Evolutionary conservation across 1,284 basidiomycete species (phyloP).

Genomic region (Tylopilus orsonianus): DNA sequence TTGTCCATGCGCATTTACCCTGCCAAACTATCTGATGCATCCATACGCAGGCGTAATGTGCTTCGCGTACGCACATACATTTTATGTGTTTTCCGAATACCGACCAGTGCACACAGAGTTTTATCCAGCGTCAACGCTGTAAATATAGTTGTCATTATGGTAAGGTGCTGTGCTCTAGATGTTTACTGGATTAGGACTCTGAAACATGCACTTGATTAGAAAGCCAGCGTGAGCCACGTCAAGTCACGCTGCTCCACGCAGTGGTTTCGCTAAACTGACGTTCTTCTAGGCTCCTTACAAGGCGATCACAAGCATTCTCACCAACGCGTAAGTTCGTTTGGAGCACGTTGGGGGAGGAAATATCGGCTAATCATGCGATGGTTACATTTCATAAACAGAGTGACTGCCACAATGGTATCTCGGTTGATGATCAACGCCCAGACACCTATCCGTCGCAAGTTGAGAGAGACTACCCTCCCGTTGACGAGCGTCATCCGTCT

Average conservation of each 20-base stretch:
- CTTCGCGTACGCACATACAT: slow-evolving; percentile 14
- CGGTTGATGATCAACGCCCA: slow-evolving; percentile 46
- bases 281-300: slow-evolving; percentile 6
- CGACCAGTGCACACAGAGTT: slow-evolving; percentile 10
- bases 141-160: slow-evolving; percentile 14
- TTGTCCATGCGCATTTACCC: too few relatives aligned
- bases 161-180: slow-evolving; percentile 2
- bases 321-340: slow-evolving; percentile 11
- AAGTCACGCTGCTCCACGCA: background rate
- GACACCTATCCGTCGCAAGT: slow-evolving; percentile 18
- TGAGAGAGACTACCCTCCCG: too few relatives aligned
- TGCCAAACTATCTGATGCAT: background rate
- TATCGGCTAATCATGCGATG: background rate
- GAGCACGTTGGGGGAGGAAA: background rate
- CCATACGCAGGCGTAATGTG: slow-evolving; percentile 17
- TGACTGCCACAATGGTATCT: slow-evolving; percentile 42
- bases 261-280: background rate
- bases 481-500: slow-evolving; percentile 5
- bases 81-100: background rate
- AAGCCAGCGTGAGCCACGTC: slow-evolving; percentile 3
- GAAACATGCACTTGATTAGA: background rate
- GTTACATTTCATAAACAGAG: slow-evolving; percentile 23
- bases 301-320: background rate
- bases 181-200: background rate
- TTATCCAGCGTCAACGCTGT: slow-evolving; percentile 12